Base-by-base conservation (phyloP, 2,329 filamentous ascomycete genomes). In the Neofusicoccum laricinum region DNA sequence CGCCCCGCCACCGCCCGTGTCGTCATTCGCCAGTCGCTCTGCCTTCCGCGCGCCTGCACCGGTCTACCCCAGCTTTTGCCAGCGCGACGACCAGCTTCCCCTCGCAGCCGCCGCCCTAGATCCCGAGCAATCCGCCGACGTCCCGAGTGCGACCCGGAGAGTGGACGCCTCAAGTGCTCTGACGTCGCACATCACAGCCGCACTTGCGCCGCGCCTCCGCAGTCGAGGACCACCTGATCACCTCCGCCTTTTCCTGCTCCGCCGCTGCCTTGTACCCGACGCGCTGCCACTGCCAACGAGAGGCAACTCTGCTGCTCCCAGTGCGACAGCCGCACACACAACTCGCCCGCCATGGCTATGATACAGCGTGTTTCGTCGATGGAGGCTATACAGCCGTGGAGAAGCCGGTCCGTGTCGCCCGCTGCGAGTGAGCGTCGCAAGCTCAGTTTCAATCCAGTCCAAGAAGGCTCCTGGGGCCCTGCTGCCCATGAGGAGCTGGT, bases 401-500 rank as follows among this genome's bases (percentile, higher is more conserved):
- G 71, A 41, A 77, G 75, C 63, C 75, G 64, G 25, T 58, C 51
- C n/a, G 40, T 59, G n/a, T 67, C 66, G 14, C 69, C 69, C 15
- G 59, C 75, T 25, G 72, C 72, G 48, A 70, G 69, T 59, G 70
- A 80, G 65, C 74, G 79, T 43, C 74, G 80, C 48, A 82, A 82
- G 70, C 76, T 83, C 66, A 80, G 76, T 67, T 82, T 82, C 75
- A 81, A 82, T 64, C 81, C 81, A 11, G 76, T 81, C 2, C 34
- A 57, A 50, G 41, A 45, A 10, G 80, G 77, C 61, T 75, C 76
- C 64, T 83, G 81, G 80, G 76, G 69, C 8, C 71, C 79, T 1
- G 74, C 76, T 11, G 71, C 73, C 14, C 72, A 75, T 17, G 76
- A 79, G 66, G 75, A 80, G 67, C 75, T 79, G 8, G 73, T 80